Percentiles rank a stretch among this genome's conserved stretches.
Evolutionary conservation across 2,329 filamentous ascomycete species (phyloP).

Genomic region (Fusarium beomiforme): DNA sequence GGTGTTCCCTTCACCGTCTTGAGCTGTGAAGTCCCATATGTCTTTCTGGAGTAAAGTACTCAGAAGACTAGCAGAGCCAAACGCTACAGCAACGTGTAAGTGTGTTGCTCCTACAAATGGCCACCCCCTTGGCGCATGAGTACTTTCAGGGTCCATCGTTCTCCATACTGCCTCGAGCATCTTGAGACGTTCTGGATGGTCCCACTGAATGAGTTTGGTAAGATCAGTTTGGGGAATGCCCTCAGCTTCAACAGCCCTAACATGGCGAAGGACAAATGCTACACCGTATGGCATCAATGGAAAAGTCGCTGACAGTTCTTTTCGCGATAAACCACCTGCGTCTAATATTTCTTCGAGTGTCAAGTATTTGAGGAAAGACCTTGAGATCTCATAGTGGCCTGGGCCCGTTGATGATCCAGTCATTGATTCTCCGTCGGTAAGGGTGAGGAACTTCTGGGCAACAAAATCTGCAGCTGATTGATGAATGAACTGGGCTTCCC

Average conservation of each 20-base stretch:
- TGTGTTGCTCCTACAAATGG: accelerated
- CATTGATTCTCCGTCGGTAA: accelerated
- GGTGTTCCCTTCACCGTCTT: accelerated
- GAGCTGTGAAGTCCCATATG: accelerated
- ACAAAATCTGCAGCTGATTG: background rate
- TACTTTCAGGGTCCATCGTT: background rate
- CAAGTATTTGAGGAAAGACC: background rate
- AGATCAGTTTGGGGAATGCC: background rate
- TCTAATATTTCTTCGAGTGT: accelerated
- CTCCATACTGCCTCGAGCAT: background rate
- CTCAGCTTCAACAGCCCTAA: accelerated
- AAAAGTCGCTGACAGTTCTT: accelerated
- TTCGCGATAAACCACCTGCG: accelerated
- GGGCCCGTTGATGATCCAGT: accelerated
- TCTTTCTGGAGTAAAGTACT: accelerated
- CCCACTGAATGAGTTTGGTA: background rate
- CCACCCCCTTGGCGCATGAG: background rate
- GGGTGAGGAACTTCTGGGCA: accelerated
- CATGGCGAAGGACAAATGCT: background rate
- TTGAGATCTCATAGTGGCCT: background rate
- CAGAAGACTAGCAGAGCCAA: background rate
- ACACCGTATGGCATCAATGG: background rate
- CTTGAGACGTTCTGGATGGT: accelerated
- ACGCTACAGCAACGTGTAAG: accelerated
- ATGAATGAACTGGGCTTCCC: background rate